Percentiles rank a stretch among this genome's conserved stretches.
Evolutionary conservation across 108 stramenopile genomes (phyloP).

Genomic region (Pseudonitzschia delicatissima): DNA sequence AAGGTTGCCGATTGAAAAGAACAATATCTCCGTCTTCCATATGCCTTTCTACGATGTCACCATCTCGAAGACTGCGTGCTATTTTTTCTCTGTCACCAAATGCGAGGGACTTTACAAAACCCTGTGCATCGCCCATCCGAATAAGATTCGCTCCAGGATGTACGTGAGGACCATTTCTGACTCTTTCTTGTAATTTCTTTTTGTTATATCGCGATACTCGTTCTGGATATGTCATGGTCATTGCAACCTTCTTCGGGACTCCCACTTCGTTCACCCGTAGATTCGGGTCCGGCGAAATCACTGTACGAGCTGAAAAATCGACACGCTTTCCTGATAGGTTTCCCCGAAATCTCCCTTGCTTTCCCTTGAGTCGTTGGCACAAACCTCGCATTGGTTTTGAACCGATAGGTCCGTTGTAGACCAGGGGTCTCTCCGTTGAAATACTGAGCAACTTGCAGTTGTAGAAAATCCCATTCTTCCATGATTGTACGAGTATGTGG

Average conservation of each 20-base stretch:
- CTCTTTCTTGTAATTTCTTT: constrained; percentile 79
- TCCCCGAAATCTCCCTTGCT: constrained; percentile 96
- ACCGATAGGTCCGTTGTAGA: constrained; percentile 78
- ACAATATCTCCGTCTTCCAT: constrained; percentile 98
- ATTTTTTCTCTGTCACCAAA: constrained; percentile 86
- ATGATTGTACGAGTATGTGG: constrained; percentile 90
- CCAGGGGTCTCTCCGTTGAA: constrained; percentile 98
- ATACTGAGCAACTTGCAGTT: constrained; percentile 94
- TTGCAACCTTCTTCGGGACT: constrained; percentile 93
- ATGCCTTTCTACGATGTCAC: constrained; percentile 98
- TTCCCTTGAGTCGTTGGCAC: constrained; percentile 95
- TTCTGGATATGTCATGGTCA: constrained; percentile 97
- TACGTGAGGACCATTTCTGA: constrained; percentile 89
- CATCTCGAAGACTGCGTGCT: constrained; percentile 80
- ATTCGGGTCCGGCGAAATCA: constrained; percentile 98
- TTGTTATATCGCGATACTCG: constrained; percentile 94
- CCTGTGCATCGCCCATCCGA: constrained; percentile 60
- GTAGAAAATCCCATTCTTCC: constrained; percentile 97
- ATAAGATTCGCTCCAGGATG: constrained; percentile 98
- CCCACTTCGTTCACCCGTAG: constrained; percentile 94
- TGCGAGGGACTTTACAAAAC: constrained; percentile 84
- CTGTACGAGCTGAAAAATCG: constrained; percentile 97
- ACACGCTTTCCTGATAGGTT: constrained; percentile 98
- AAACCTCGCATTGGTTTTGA: constrained; percentile 95
- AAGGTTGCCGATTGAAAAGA: constrained; percentile 99